phyloP scores from a whole-genome alignment of 805 yeast genomes.

The Ogataea parapolymorpha region DNA sequence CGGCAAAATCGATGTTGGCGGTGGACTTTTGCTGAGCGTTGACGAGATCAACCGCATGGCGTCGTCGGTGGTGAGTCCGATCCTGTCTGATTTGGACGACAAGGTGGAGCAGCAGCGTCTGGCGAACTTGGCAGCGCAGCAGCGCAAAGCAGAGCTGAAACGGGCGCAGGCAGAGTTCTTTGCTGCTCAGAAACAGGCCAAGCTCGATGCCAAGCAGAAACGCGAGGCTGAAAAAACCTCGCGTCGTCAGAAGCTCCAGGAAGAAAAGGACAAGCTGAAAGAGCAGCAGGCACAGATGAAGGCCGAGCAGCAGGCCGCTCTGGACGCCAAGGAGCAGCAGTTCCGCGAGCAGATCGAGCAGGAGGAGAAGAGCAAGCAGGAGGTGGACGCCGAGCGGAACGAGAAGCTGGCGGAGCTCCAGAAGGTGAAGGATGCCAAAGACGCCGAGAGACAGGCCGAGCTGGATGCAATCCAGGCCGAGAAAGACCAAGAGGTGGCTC shows the following conservation, averaged over 20 bases:
- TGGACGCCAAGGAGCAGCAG: constrained; percentile 46
- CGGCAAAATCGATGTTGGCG: constrained; percentile 76
- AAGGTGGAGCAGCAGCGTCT: constrained; percentile 70
- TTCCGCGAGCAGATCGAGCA: constrained; percentile 36
- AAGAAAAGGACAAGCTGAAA: constrained; percentile 45
- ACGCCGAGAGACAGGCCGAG: constrained; percentile 44
- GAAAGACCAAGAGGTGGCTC: constrained; percentile 52
- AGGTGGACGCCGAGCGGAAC: constrained; percentile 38
- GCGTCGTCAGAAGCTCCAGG: constrained; percentile 46
- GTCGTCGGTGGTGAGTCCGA: constrained; percentile 74
- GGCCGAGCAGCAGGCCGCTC: constrained; percentile 33
- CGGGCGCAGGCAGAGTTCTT: constrained; percentile 36
- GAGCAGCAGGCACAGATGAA: constrained; percentile 44
- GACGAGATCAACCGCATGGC: constrained; percentile 81
- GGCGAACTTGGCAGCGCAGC: constrained; percentile 43
- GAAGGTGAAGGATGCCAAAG: constrained; percentile 41
- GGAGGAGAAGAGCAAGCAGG: constrained; percentile 40
- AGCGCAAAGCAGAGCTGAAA: constrained; percentile 40
- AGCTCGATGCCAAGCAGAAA: constrained; percentile 34
- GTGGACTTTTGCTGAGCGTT: constrained; percentile 75
- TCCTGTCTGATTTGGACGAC: constrained; percentile 64
- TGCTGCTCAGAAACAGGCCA: constrained; percentile 38
- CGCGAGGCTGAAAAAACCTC: constrained; percentile 32
- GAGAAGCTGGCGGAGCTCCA: constrained; percentile 43
- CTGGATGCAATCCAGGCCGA: constrained; percentile 47